Percentiles rank a stretch among this genome's conserved stretches.
phyloP scores from a whole-genome alignment of 2,329 filamentous ascomycete genomes.

The Colletotrichum lupini region DNA sequence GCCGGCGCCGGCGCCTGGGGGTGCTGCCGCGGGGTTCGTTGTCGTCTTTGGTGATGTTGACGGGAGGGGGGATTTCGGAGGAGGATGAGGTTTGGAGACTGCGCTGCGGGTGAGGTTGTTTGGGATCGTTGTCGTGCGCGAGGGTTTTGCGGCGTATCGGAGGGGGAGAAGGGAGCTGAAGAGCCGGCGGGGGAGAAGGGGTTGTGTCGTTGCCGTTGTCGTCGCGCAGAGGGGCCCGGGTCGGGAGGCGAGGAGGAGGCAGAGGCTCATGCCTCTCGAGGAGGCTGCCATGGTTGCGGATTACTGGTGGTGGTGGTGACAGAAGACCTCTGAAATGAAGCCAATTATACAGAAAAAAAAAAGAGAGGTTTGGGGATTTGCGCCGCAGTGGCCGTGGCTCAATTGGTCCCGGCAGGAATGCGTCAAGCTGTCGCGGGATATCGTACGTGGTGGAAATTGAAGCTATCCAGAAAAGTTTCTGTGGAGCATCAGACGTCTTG shows the following conservation, averaged over 20 bases:
- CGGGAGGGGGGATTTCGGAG: neutral
- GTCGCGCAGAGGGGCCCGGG: slow-evolving; percentile 9
- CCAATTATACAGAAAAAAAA: neutral
- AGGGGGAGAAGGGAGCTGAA: slow-evolving; percentile 23
- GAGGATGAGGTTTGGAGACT: neutral
- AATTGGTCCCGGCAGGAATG: slow-evolving; percentile 10
- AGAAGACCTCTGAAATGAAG: neutral
- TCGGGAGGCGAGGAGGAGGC: slow-evolving; percentile 18
- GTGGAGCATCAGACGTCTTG: slow-evolving; percentile 15
- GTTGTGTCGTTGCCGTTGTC: neutral
- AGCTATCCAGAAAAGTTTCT: slow-evolving; percentile 37
- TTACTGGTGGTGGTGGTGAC: neutral
- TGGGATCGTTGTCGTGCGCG: neutral
- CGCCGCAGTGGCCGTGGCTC: neutral
- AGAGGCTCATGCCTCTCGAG: slow-evolving; percentile 29
- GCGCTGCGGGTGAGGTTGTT: neutral
- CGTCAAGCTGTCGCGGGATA: slow-evolving; percentile 3
- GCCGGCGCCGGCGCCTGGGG: neutral
- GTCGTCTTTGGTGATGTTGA: neutral
- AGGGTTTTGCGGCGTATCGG: slow-evolving; percentile 9
- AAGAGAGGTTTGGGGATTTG: neutral
- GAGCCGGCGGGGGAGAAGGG: slow-evolving; percentile 14
- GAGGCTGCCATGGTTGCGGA: slow-evolving; percentile 21
- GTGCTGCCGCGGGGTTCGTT: neutral
- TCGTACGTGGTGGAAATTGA: slow-evolving; percentile 11